These are phyloP conservation scores for Pythium folliculosum DNA, from an alignment of 352 stramenopile species.

Conservation along the genomic window DNA sequence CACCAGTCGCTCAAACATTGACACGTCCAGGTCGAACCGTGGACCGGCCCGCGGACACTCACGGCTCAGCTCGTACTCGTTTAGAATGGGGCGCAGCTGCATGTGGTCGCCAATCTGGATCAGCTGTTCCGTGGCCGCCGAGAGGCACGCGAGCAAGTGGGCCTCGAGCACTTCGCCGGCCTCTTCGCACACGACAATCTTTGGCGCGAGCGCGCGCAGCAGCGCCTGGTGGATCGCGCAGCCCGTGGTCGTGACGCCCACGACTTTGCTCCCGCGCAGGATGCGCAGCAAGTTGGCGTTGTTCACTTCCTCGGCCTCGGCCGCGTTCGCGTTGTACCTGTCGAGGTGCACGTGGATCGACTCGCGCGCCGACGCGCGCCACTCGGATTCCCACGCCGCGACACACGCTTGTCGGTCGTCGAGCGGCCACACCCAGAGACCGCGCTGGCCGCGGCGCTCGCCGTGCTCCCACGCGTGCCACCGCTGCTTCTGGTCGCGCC, in stretches of 20 bases:
- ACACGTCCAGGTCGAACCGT: slow-evolving; percentile 75
- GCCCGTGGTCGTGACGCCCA: slow-evolving; percentile 84
- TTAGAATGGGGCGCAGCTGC: slow-evolving; percentile 79
- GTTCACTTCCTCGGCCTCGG: slow-evolving; percentile 37
- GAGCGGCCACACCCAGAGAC: slow-evolving; percentile 5
- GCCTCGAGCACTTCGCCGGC: slow-evolving; percentile 86
- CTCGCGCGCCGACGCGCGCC: slow-evolving; percentile 32
- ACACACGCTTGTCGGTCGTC: slow-evolving; percentile 24
- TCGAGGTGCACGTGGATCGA: slow-evolving; percentile 15
- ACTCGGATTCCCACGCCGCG: slow-evolving; percentile 41
- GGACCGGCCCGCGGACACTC: slow-evolving; percentile 38
- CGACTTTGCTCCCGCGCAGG: slow-evolving; percentile 46
- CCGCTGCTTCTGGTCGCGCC: not conserved
- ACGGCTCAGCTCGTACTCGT: slow-evolving; percentile 71
- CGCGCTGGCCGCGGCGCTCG: not conserved
- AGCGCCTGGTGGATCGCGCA: slow-evolving; percentile 74
- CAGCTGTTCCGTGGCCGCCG: slow-evolving; percentile 70
- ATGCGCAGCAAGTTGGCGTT: slow-evolving; percentile 24
- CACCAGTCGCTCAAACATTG: slow-evolving; percentile 83
- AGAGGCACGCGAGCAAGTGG: slow-evolving; percentile 60
- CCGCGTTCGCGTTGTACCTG: slow-evolving; percentile 29
- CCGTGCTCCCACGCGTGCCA: slow-evolving; percentile 11
- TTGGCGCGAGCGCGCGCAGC: slow-evolving; percentile 51
- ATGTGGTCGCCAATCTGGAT: slow-evolving; percentile 89
- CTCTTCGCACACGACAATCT: slow-evolving; percentile 88